Percentiles rank a stretch among this genome's conserved stretches.
Evolutionary conservation across 768 basidiomycete genomes (phyloP).

Genomic region (Tulasnella calospora): DNA sequence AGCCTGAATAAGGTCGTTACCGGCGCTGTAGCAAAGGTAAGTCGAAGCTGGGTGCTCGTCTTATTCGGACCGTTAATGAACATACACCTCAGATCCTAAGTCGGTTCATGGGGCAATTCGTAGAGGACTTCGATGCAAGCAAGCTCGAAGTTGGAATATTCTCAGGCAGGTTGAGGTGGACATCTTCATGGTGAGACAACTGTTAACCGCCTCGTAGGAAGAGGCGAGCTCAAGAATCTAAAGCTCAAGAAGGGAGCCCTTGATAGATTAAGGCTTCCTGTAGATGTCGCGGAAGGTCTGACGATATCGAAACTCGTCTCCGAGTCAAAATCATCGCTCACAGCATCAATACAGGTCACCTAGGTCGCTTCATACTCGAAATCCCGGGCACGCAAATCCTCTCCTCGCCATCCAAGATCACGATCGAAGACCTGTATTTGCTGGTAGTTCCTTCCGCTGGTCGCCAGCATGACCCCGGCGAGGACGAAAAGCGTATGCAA

Average conservation of each 20-base stretch:
- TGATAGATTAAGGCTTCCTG: slow-evolving; percentile 91
- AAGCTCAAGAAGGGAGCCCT: slow-evolving; percentile 88
- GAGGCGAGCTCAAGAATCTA: slow-evolving; percentile 78
- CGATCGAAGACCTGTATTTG: slow-evolving; percentile 91
- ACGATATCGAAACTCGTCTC: background rate
- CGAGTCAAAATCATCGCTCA: background rate
- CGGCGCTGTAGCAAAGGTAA: background rate
- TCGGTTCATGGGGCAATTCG: slow-evolving; percentile 87
- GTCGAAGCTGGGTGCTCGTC: background rate
- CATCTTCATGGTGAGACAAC: background rate
- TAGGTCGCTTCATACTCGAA: slow-evolving; percentile 80
- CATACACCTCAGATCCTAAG: slow-evolving; percentile 61
- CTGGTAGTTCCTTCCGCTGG: slow-evolving; percentile 80
- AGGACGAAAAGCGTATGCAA: slow-evolving; percentile 77
- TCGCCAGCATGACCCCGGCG: slow-evolving; percentile 63
- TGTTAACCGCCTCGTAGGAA: background rate
- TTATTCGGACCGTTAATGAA: background rate
- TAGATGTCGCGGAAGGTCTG: slow-evolving; percentile 88
- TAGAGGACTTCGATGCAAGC: slow-evolving; percentile 91
- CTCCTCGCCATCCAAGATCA: slow-evolving; percentile 83
- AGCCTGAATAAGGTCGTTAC: background rate
- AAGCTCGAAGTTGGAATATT: slow-evolving; percentile 92
- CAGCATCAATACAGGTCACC: slow-evolving; percentile 51
- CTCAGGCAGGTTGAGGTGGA: slow-evolving; percentile 50
- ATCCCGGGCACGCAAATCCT: slow-evolving; percentile 86